A percentile compares a stretch with the other conserved stretches of the same genome.
Evolutionary conservation across 257 asterid species (phyloP).

Genomic region (Ligustrum vulgare): DNA sequence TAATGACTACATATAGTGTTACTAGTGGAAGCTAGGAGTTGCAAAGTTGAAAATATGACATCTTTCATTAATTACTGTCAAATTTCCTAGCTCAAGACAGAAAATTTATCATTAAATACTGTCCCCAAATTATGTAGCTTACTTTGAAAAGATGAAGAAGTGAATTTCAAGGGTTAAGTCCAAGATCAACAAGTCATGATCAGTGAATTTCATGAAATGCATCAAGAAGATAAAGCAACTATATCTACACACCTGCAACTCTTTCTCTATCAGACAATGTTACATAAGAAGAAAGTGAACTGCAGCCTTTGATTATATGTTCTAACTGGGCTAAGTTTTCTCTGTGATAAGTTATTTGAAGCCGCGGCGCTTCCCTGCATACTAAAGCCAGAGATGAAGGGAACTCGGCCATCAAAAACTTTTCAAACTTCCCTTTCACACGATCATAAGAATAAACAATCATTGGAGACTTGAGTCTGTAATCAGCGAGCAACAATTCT

Average conservation of each 20-base stretch:
- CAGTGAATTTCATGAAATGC: not conserved
- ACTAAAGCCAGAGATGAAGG: not conserved
- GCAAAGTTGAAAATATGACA: too few species aligned
- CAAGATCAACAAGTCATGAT: not conserved
- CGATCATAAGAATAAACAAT: not conserved
- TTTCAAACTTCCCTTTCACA: slow-evolving; percentile 1
- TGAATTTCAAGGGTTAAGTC: not conserved
- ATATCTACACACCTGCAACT: not conserved
- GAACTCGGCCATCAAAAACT: not conserved
- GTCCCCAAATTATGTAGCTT: not conserved
- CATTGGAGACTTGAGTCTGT: not conserved
- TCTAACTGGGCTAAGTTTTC: not conserved
- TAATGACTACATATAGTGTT: too few species aligned
- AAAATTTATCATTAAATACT: too few species aligned
- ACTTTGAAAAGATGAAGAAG: not conserved
- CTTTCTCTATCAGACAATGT: not conserved
- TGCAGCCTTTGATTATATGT: not conserved
- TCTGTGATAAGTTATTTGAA: not conserved
- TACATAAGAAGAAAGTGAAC: not conserved
- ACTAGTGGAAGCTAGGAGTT: too few species aligned
- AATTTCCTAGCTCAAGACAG: too few species aligned
- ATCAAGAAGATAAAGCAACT: not conserved
- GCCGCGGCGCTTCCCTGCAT: not conserved
- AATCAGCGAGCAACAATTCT: not conserved
- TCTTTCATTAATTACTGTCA: too few species aligned